phyloP scores from a whole-genome alignment of 768 basidiomycete genomes.

The Polyporus arcularius region DNA sequence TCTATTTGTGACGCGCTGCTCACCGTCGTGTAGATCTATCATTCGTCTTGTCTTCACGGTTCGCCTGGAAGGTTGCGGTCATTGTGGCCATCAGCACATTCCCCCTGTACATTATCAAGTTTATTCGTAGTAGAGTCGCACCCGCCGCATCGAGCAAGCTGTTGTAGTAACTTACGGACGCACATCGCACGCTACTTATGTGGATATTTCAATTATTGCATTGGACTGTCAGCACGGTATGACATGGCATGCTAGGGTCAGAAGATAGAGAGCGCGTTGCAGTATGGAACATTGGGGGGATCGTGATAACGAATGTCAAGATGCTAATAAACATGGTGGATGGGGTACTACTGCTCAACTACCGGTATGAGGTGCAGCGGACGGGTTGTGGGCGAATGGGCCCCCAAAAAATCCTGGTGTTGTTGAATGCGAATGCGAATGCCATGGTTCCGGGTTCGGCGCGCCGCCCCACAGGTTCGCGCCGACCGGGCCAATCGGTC shows the following conservation, averaged over 20 bases:
- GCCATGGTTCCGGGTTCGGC: constrained; percentile 47
- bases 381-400: constrained; percentile 51
- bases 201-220: constrained; percentile 25
- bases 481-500: constrained; percentile 18
- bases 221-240: constrained; percentile 28
- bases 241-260: constrained; percentile 24
- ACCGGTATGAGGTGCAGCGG: constrained; percentile 47
- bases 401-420: constrained; percentile 47
- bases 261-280: constrained; percentile 28
- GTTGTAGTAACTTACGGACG: constrained; percentile 42
- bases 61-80: constrained; percentile 93
- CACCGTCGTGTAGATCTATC: constrained; percentile 64
- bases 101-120: constrained; percentile 89
- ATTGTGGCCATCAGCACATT: constrained; percentile 94
- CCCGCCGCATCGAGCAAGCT: constrained; percentile 95
- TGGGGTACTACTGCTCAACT: constrained; percentile 20
- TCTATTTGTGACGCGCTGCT: not conserved
- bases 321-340: constrained; percentile 8
- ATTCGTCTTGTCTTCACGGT: constrained; percentile 86
- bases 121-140: constrained; percentile 80
- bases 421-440: constrained; percentile 28
- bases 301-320: constrained; percentile 19
- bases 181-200: constrained; percentile 1
- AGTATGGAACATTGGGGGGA: constrained; percentile 22
- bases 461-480: constrained; percentile 30